Evolutionary conservation across 2,329 filamentous ascomycete species (phyloP).

Genomic region (Colletotrichum godetiae): DNA sequence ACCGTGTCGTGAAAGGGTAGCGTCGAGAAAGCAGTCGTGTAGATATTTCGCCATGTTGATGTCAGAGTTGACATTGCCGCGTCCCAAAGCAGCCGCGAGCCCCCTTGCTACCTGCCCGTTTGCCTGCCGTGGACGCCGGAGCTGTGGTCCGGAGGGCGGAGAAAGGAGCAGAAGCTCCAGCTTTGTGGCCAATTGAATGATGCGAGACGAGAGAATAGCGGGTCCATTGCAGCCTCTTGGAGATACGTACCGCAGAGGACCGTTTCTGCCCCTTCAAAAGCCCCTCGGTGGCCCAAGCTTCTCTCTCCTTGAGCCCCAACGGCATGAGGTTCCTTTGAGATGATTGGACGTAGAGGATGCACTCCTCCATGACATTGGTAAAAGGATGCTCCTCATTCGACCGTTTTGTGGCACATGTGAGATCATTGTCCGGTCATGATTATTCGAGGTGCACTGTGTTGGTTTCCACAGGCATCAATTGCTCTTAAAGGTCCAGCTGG

Average conservation of each 20-base stretch:
- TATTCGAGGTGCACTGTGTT: slow-evolving; percentile 1
- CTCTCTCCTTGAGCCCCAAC: not conserved
- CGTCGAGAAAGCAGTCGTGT: slow-evolving; percentile 18
- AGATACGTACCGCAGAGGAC: slow-evolving; percentile 7
- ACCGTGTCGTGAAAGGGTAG: not conserved
- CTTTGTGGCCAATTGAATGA: not conserved
- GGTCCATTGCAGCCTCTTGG: not conserved
- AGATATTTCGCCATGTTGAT: slow-evolving; percentile 36
- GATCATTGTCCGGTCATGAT: slow-evolving; percentile 30
- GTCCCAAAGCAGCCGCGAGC: slow-evolving; percentile 10
- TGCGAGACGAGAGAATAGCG: not conserved
- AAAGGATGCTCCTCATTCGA: slow-evolving; percentile 25
- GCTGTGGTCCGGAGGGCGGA: slow-evolving; percentile 24
- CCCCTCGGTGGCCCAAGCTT: slow-evolving; percentile 31
- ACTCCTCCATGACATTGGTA: not conserved
- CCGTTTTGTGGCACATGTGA: slow-evolving; percentile 6
- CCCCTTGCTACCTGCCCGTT: not conserved
- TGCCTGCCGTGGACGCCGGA: slow-evolving; percentile 18
- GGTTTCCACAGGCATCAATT: not conserved
- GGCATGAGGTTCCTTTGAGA: not conserved
- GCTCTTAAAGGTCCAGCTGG: not conserved
- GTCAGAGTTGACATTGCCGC: slow-evolving; percentile 30
- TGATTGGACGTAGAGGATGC: not conserved
- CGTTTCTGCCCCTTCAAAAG: slow-evolving; percentile 5
- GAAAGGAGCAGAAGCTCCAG: slow-evolving; percentile 4